Evolutionary conservation across 1,139 yeast genomes (phyloP), one percentile per base, ranked within the genome.

Genomic region (Hyphopichia burtonii): DNA sequence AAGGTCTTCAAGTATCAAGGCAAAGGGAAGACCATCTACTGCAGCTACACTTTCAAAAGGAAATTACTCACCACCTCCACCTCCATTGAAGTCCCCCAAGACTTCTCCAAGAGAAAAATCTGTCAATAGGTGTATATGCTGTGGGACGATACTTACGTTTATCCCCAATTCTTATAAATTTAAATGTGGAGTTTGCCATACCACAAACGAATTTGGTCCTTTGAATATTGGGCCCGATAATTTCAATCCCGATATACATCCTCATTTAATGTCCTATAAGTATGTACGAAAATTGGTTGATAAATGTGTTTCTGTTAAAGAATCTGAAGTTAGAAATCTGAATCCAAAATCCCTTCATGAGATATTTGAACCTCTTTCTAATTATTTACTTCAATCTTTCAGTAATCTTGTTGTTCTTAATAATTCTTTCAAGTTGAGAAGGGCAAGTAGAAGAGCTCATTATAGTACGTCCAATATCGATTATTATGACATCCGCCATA

Each of bases 91-190:
- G 10, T 11, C 37, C 4, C 27, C 36, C 28, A 20, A 34, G 15
- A 9, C 31, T 3, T 12, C 19, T 9, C 18, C 32, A 15, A 35
- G 28, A 16, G 46, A 45, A 10, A 41, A 40, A 11, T 37, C 53
- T 15, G 56, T 67, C 18, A 54, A 56, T 36, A 60, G 59, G 42
- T 72, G 78, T 48, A 55, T 54, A 14, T 86, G 94, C 55, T 86
- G 95, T 62, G 86, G 85, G 1, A 76, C 82, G 0, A 53, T 74
- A 6, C 59, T 84, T 31, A 69, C 76, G 11, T 73, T 77, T 48
- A 83, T 85, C 0, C 59, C 59, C 5, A 57, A 57, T 8, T 65
- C 75, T 2, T 44, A 56, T 9, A 80, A 79, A 50, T 80, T 78
- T 56, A 72, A 74, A 44, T 86, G 94, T 52, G 67, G 78, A 0